Percentiles rank a stretch among this genome's conserved stretches.
phyloP scores from a whole-genome alignment of 2,329 filamentous ascomycete genomes.

The Diaporthe ampelina region DNA sequence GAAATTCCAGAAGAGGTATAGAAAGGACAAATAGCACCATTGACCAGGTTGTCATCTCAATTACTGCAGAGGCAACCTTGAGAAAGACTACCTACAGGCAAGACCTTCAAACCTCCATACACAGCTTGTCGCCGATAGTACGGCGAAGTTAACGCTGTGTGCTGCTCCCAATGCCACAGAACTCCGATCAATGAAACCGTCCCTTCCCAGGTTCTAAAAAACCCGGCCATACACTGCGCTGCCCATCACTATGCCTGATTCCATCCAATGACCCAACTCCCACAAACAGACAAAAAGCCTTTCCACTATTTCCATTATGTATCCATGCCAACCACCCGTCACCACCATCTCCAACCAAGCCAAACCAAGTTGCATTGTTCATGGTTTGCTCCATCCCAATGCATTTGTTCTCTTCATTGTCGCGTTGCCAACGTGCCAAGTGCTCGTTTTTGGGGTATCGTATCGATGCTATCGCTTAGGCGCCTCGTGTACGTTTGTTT shows the following conservation, averaged over 20 bases:
- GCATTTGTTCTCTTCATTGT: neutral
- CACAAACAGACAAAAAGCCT: neutral
- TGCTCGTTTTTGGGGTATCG: conserved; percentile 27
- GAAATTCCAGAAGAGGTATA: neutral
- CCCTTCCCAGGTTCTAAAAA: neutral
- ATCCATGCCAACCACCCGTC: too few species aligned
- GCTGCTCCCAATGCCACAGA: neutral
- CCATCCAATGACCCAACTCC: neutral
- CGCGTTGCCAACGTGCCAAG: too few species aligned
- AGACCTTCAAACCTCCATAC: neutral
- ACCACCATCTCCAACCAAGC: too few species aligned
- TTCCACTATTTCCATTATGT: too few species aligned
- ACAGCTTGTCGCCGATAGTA: neutral
- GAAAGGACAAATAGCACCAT: too few species aligned
- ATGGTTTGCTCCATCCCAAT: neutral
- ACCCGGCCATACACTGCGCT: neutral
- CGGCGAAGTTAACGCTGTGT: neutral
- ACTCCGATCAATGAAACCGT: neutral
- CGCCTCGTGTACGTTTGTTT: conserved; percentile 20
- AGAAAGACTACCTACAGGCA: too few species aligned
- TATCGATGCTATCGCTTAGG: conserved; percentile 22
- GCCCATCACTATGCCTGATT: neutral
- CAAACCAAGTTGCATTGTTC: neutral
- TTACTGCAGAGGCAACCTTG: neutral
- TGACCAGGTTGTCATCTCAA: neutral